Conservation (phyloP, 2,329 filamentous ascomycete genomes). For the Stemphylium lycopersici region DNA sequence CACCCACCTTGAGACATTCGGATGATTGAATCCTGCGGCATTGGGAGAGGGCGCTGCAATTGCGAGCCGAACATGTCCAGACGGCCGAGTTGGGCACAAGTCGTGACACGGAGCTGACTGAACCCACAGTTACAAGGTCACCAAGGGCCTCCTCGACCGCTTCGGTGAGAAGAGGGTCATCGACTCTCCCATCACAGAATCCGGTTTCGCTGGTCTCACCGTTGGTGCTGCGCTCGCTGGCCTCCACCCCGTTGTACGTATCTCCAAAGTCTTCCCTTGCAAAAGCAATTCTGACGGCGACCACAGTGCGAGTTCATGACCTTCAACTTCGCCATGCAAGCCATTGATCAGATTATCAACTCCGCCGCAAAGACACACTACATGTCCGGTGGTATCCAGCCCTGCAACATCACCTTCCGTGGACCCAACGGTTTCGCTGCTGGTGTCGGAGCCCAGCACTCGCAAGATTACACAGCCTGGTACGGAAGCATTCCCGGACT, state of each 20-base stretch:
- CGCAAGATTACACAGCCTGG: slow-evolving; percentile 98
- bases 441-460: slow-evolving; percentile 97
- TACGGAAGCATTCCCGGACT: slow-evolving; percentile 97
- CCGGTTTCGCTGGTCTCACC: slow-evolving; percentile 90
- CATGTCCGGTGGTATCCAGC: slow-evolving; percentile 99
- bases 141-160: slow-evolving; percentile 93
- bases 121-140: slow-evolving; percentile 84
- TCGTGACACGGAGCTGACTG: slow-evolving; percentile 46
- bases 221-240: slow-evolving; percentile 94
- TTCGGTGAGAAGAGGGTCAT: slow-evolving; percentile 98
- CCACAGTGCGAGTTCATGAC: slow-evolving; percentile 98
- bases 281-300: slow-evolving; percentile 22
- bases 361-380: slow-evolving; percentile 98
- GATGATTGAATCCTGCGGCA: slow-evolving; percentile 5
- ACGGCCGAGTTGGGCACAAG: background rate
- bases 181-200: slow-evolving; percentile 97
- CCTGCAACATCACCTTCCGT: slow-evolving; percentile 99
- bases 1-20: slow-evolving; percentile 14
- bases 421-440: slow-evolving; percentile 97
- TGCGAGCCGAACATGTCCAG: slow-evolving; percentile 2
- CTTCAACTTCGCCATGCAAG: slow-evolving; percentile 99
- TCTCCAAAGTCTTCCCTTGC: background rate
- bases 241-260: slow-evolving; percentile 85
- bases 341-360: slow-evolving; percentile 99
- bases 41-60: background rate